A percentile compares a stretch with the other conserved stretches of the same genome.
These are phyloP conservation scores for Solanum ahanhuiri DNA, from an alignment of 257 asterid genomes.

Conservation along the genomic window DNA sequence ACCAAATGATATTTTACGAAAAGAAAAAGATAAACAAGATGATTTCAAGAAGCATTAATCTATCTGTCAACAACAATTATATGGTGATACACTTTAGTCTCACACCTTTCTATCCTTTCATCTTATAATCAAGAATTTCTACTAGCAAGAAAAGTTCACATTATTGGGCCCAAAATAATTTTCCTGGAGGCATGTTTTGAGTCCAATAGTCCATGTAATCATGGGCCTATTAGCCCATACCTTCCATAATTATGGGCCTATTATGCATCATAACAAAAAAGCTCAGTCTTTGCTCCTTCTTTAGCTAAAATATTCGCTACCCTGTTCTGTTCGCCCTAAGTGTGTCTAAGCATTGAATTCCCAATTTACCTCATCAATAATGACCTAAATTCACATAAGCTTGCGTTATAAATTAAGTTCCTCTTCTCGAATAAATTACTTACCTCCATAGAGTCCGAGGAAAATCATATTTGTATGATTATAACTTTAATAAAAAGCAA, in stretches of 20 bases:
- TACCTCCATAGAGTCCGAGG: neutral
- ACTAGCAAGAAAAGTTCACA: neutral
- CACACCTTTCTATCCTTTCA: neutral
- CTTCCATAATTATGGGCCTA: neutral
- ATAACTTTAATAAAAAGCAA: neutral
- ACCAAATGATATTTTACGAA: neutral
- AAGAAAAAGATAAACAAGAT: neutral
- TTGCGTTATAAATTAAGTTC: neutral
- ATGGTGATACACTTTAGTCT: neutral
- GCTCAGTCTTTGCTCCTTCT: neutral
- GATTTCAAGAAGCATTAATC: neutral
- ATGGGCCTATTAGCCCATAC: neutral
- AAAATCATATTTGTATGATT: neutral
- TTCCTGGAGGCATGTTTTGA: neutral
- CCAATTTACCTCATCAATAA: neutral
- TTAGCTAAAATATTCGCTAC: neutral
- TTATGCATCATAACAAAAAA: neutral
- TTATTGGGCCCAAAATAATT: neutral
- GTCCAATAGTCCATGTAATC: neutral
- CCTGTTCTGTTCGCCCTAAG: neutral
- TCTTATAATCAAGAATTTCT: neutral
- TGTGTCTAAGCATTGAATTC: neutral
- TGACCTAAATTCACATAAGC: neutral
- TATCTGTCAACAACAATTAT: neutral
- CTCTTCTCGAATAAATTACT: neutral